Evolutionary conservation across 371 early-diverging fungal species (phyloP).

Genomic region (Synchytrium microbalum): DNA sequence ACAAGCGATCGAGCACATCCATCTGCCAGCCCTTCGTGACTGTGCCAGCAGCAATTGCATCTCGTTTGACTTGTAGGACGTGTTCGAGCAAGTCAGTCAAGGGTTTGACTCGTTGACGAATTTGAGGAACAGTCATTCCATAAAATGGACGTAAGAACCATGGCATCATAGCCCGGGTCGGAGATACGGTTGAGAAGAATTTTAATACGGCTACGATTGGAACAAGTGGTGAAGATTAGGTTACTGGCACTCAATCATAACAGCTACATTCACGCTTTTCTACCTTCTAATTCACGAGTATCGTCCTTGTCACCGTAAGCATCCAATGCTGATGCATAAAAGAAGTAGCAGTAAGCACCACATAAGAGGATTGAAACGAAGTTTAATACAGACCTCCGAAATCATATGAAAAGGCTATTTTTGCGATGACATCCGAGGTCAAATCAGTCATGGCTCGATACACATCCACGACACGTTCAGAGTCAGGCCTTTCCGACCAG

Average conservation of each 20-base stretch:
- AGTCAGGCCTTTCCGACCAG: too few species aligned
- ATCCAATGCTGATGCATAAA: too few species aligned
- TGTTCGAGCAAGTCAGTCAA: background rate
- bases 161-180: background rate
- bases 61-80: background rate
- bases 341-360: too few species aligned
- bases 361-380: too few species aligned
- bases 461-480: too few species aligned
- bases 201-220: conserved; percentile 5
- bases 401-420: conserved; percentile 15
- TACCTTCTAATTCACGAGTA: too few species aligned
- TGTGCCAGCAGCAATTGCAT: background rate
- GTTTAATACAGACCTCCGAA: conserved; percentile 7
- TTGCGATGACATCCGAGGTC: conserved; percentile 17
- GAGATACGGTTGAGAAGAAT: background rate
- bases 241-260: too few species aligned
- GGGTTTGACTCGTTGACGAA: background rate
- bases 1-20: conserved; percentile 31
- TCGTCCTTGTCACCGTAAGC: too few species aligned
- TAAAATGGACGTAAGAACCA: conserved; percentile 9
- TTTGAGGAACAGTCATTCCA: conserved; percentile 8
- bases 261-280: too few species aligned
- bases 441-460: conserved; percentile 1
- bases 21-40: conserved; percentile 1
- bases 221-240: conserved; percentile 10